Evolutionary conservation across 768 basidiomycete species (phyloP), one percentile per base, ranked within the genome.

Genomic region (Paxillus involutus): DNA sequence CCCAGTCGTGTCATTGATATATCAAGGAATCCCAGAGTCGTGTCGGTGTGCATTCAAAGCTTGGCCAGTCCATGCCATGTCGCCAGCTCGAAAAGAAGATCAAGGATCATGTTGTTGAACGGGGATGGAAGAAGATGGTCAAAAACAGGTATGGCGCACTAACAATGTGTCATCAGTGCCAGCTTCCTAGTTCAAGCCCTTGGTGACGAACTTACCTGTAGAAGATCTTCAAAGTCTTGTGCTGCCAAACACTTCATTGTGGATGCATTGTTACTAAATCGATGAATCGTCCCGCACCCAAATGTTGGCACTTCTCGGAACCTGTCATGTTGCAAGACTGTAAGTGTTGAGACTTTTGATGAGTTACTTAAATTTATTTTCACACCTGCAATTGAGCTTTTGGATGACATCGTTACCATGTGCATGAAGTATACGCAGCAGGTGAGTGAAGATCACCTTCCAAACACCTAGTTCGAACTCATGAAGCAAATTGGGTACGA

Each of bases 151-250:
- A 66, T 40, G 0, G 44, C 35, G 24, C 63, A 65, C 56, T 64
- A 26, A 26, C 26, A 26, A 26, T 26, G 26, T 26, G 4, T 26
- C 26, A 26, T 26, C 26, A 26, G 26, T 26, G 26, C 26, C 26
- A 26, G 26, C 6, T 2, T 26, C 26, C 26, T 26, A 26, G 26
- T 26, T 26, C 26, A 26, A 3, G 26, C 26, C 26, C 4, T 3
- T 3, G 6, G 4, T 26, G 26, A 26, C 26, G 26, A 26, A 26
- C 26, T 26, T 26, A 17, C 61, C 62, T 75, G 75, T 0, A 76
- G 49, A 2, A 77, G 52, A 44, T 78, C 75, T 32, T 78, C 70
- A 45, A 67, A 77, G 39, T 78, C 73, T 9, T 64, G 57, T 0
- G 71, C 77, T 3, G 71, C 72, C 1, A 74, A 51, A 21, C 62